Evolutionary conservation across 2,329 filamentous ascomycete species (phyloP).

Genomic region (Epichloe amarillans): DNA sequence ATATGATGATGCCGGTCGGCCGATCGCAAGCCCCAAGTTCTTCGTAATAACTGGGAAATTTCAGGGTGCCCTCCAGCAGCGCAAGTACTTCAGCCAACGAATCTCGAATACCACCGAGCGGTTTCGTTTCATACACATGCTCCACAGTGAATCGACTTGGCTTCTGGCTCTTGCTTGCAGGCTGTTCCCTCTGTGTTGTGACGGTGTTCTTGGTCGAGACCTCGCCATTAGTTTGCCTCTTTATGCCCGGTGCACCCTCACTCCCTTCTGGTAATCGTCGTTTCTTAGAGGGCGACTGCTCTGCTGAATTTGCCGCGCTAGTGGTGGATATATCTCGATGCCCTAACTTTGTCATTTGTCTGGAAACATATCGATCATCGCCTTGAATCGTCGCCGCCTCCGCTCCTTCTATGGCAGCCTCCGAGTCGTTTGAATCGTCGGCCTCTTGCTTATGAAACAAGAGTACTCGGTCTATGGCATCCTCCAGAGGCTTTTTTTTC

Average conservation of each 20-base stretch:
- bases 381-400: slow-evolving; percentile 21
- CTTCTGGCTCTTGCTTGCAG: slow-evolving; percentile 18
- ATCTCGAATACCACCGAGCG: slow-evolving; percentile 19
- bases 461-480: slow-evolving; percentile 72
- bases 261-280: slow-evolving; percentile 17
- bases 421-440: slow-evolving; percentile 39
- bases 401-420: slow-evolving; percentile 32
- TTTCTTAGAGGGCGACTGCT: slow-evolving; percentile 19
- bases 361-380: slow-evolving; percentile 26
- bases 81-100: slow-evolving; percentile 12
- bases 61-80: slow-evolving; percentile 9
- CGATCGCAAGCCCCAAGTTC: slow-evolving; percentile 6
- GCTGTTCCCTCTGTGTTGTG: slow-evolving; percentile 16
- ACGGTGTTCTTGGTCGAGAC: not conserved
- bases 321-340: slow-evolving; percentile 11
- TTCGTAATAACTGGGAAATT: slow-evolving; percentile 10
- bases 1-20: slow-evolving; percentile 50
- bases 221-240: slow-evolving; percentile 1
- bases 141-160: slow-evolving; percentile 19
- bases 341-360: slow-evolving; percentile 30
- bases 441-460: slow-evolving; percentile 55
- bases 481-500: slow-evolving; percentile 70
- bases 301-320: slow-evolving; percentile 6
- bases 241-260: slow-evolving; percentile 11
- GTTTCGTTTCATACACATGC: slow-evolving; percentile 9